Conservation (phyloP, 31 red algal species). For the Asparagopsis taxiformis region DNA sequence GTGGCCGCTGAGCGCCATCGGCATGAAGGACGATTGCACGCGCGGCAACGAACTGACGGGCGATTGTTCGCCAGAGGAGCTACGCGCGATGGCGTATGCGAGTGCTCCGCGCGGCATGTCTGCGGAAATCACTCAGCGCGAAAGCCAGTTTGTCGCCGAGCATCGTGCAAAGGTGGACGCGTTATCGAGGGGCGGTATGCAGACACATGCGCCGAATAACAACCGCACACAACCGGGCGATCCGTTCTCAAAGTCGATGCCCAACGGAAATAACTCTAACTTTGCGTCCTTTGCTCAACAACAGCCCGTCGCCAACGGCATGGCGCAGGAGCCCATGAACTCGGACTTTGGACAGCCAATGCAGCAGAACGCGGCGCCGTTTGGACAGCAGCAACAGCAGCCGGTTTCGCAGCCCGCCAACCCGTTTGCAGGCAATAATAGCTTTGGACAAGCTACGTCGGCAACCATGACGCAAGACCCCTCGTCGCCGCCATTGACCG, state of each 20-base stretch:
- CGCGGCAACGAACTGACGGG: conserved; percentile 36
- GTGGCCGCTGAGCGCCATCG: conserved; percentile 58
- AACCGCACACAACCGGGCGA: conserved; percentile 37
- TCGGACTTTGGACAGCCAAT: conserved; percentile 10
- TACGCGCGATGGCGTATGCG: conserved; percentile 51
- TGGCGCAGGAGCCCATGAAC: conserved; percentile 6
- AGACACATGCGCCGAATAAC: neutral
- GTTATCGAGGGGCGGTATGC: conserved; percentile 18
- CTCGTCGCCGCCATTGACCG: conserved; percentile 16
- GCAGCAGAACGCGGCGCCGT: neutral
- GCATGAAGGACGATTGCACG: conserved; percentile 18
- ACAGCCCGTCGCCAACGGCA: too few relatives aligned
- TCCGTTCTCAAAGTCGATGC: conserved; percentile 19
- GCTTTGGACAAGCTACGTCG: conserved; percentile 8
- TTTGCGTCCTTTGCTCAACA: too few relatives aligned
- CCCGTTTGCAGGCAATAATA: neutral
- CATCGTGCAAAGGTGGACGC: conserved; percentile 52
- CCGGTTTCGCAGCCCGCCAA: conserved; percentile 22
- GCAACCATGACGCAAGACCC: neutral
- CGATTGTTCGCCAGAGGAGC: conserved; percentile 62
- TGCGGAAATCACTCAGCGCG: conserved; percentile 29
- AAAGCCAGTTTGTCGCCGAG: conserved; percentile 41
- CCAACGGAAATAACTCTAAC: neutral
- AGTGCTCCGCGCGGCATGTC: conserved; percentile 45
- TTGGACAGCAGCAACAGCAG: conserved; percentile 7